Percentiles rank a stretch among this genome's conserved stretches.
Conservation (phyloP, 2,329 filamentous ascomycete species). For the Fusarium heterosporum region DNA sequence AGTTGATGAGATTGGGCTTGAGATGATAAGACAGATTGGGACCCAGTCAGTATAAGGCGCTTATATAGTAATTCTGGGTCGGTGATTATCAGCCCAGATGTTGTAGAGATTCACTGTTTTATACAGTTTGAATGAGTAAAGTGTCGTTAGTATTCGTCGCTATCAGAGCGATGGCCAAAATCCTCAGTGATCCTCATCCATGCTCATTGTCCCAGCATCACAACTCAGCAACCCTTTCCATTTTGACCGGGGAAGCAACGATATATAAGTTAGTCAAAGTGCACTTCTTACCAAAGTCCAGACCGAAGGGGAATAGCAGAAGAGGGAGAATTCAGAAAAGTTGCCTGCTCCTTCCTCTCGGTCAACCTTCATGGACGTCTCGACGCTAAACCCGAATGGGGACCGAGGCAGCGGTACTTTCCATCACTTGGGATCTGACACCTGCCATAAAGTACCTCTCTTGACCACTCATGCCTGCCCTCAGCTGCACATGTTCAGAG, state of each 20-base stretch:
- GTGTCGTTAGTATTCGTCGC: constrained; percentile 14
- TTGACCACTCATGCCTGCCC: constrained; percentile 36
- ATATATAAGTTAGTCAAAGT: constrained; percentile 24
- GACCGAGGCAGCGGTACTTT: constrained; percentile 38
- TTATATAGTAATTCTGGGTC: background rate
- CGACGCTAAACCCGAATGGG: constrained; percentile 45
- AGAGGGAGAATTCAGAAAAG: constrained; percentile 16
- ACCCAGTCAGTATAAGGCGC: background rate
- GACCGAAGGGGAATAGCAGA: constrained; percentile 1
- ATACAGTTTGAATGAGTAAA: background rate
- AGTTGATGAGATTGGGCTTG: background rate
- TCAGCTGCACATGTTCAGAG: constrained; percentile 43
- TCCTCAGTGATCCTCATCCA: background rate
- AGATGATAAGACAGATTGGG: background rate
- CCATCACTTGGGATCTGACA: background rate
- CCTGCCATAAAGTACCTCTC: constrained; percentile 14
- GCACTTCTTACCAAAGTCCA: constrained; percentile 2
- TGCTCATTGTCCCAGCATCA: background rate
- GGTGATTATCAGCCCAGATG: background rate
- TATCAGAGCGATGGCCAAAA: constrained; percentile 2
- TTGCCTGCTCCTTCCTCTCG: constrained; percentile 41
- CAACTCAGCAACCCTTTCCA: background rate
- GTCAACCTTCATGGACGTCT: constrained; percentile 45
- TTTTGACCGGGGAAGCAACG: background rate
- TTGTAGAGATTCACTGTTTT: background rate